phyloP scores from a whole-genome alignment of 805 yeast genomes.

The Ogataea henricii region DNA sequence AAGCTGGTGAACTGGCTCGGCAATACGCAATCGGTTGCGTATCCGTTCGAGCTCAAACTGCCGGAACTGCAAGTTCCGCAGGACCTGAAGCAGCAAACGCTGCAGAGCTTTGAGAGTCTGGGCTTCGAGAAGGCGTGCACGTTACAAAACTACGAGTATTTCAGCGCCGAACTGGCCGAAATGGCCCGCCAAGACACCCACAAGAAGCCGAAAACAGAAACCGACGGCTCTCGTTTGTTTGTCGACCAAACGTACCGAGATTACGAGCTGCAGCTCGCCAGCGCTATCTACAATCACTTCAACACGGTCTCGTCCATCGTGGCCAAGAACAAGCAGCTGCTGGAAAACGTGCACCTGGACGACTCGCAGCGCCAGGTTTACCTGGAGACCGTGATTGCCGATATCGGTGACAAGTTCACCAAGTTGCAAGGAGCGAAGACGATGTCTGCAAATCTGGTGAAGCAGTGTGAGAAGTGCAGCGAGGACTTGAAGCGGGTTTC shows the following conservation, averaged over 20 bases:
- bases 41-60: constrained; percentile 22
- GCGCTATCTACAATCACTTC: constrained; percentile 38
- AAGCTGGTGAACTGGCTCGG: constrained; percentile 34
- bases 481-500: constrained; percentile 30
- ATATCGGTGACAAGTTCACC: constrained; percentile 45
- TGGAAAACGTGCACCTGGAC: constrained; percentile 33
- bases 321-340: constrained; percentile 18
- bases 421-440: constrained; percentile 37
- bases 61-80: constrained; percentile 17
- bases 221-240: background rate
- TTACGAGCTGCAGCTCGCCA: constrained; percentile 41
- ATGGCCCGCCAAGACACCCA: constrained; percentile 1
- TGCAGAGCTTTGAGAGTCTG: constrained; percentile 22
- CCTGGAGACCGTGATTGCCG: constrained; percentile 41
- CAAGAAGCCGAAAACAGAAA: constrained; percentile 28
- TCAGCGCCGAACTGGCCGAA: constrained; percentile 16
- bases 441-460: constrained; percentile 29
- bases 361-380: constrained; percentile 43
- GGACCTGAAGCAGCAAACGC: constrained; percentile 20
- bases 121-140: constrained; percentile 15
- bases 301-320: constrained; percentile 31
- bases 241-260: constrained; percentile 14
- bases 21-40: constrained; percentile 13
- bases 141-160: constrained; percentile 20
- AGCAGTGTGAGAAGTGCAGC: constrained; percentile 35